phyloP scores from a whole-genome alignment of 768 basidiomycete genomes.

The Naganishia friedmannii region DNA sequence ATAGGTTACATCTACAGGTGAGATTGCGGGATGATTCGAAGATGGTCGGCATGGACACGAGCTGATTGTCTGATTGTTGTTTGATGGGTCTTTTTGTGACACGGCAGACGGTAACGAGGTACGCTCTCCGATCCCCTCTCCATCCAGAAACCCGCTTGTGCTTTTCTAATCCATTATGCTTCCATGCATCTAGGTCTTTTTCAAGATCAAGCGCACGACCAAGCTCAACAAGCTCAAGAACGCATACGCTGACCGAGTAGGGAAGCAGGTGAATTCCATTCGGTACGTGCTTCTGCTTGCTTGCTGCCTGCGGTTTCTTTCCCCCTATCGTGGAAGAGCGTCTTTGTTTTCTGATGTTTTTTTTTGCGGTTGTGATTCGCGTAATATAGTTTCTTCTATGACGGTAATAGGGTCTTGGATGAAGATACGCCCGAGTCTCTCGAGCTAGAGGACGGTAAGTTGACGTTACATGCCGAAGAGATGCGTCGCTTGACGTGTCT shows the following conservation, averaged over 20 bases:
- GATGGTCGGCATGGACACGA: neutral
- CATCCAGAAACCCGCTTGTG: neutral
- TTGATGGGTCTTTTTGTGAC: neutral
- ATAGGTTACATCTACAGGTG: slow-evolving; percentile 29
- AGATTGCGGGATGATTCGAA: neutral
- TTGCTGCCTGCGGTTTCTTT: slow-evolving; percentile 5
- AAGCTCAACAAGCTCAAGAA: slow-evolving; percentile 85
- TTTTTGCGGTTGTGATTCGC: neutral
- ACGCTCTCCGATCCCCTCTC: neutral
- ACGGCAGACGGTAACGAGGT: slow-evolving; percentile 27
- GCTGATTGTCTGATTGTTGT: neutral
- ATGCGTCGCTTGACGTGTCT: too few relatives aligned
- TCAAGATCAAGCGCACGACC: slow-evolving; percentile 93
- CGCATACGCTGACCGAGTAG: slow-evolving; percentile 88
- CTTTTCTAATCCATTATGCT: neutral
- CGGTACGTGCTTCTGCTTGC: slow-evolving; percentile 57
- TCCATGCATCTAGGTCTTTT: slow-evolving; percentile 64
- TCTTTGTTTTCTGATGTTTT: neutral
- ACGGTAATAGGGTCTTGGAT: slow-evolving; percentile 78
- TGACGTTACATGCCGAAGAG: slow-evolving; percentile 37
- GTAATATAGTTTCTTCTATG: slow-evolving; percentile 74
- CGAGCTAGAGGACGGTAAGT: slow-evolving; percentile 79
- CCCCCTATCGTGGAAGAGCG: neutral
- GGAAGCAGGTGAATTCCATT: slow-evolving; percentile 80
- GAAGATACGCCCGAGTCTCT: slow-evolving; percentile 80